Percentiles rank a stretch among this genome's conserved stretches.
Evolutionary conservation across 2,329 filamentous ascomycete genomes (phyloP).

Genomic region (Calonectria pseudoreteaudii): DNA sequence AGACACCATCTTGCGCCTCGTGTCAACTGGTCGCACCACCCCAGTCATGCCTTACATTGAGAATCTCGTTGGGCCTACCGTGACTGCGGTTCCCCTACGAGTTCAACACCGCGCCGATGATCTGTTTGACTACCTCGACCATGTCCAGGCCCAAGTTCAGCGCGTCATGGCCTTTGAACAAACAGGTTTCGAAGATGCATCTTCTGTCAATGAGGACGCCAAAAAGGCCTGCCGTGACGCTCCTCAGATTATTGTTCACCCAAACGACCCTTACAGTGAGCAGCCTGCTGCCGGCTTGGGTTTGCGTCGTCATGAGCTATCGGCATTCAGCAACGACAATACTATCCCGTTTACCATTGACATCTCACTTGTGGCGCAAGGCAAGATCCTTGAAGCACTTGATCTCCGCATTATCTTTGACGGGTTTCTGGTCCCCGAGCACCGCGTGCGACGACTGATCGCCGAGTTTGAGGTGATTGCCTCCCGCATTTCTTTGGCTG

Average conservation of each 20-base stretch:
- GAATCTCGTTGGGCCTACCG: neutral
- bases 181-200: neutral
- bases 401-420: neutral
- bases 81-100: neutral
- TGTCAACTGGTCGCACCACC: neutral
- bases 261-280: neutral
- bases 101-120: neutral
- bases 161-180: neutral
- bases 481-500: neutral
- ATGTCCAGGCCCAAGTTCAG: neutral
- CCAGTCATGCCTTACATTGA: neutral
- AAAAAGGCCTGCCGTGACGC: neutral
- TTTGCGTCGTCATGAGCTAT: neutral
- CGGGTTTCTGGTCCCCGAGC: neutral
- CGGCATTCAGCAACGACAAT: neutral
- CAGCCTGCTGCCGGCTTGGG: neutral
- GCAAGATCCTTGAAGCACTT: neutral
- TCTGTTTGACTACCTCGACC: neutral
- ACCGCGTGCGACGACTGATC: neutral
- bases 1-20: neutral
- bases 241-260: neutral
- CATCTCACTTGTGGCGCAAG: neutral
- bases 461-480: neutral
- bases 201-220: neutral
- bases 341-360: neutral